Percentiles rank a stretch among this genome's conserved stretches.
phyloP scores from a whole-genome alignment of 2,329 filamentous ascomycete genomes.

The Proliferodiscus dingleyae region DNA sequence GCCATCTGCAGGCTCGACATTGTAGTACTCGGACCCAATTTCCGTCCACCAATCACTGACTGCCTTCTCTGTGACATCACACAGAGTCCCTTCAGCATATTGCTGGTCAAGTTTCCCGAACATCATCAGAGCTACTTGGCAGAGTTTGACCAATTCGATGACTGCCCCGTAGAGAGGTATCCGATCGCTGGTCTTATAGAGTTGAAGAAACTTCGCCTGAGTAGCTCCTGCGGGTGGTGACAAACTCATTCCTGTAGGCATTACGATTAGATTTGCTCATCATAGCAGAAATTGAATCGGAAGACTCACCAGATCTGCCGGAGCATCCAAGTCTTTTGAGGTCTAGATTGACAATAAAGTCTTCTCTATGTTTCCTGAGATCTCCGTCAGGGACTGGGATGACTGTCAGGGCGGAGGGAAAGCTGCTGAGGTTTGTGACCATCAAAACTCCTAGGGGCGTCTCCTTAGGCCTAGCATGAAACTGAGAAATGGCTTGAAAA shows the following conservation, averaged over 20 bases:
- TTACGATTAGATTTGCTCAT: not conserved
- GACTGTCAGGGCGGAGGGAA: slow-evolving; percentile 88
- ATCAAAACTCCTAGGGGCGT: slow-evolving; percentile 80
- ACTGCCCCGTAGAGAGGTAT: slow-evolving; percentile 75
- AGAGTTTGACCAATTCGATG: slow-evolving; percentile 83
- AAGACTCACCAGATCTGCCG: slow-evolving; percentile 64
- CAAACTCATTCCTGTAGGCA: slow-evolving; percentile 58
- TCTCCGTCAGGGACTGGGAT: slow-evolving; percentile 86
- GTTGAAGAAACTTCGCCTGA: slow-evolving; percentile 83
- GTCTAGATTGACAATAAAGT: slow-evolving; percentile 92
- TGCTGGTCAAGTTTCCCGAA: slow-evolving; percentile 84
- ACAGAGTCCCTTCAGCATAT: slow-evolving; percentile 87
- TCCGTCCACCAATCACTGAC: slow-evolving; percentile 96
- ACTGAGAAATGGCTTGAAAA: slow-evolving; percentile 79
- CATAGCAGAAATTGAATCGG: too few species aligned
- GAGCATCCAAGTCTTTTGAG: slow-evolving; percentile 90
- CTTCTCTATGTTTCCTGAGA: slow-evolving; percentile 69
- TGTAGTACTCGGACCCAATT: slow-evolving; percentile 86
- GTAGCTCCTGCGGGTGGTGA: slow-evolving; percentile 74
- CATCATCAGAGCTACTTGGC: slow-evolving; percentile 80
- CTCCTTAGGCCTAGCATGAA: slow-evolving; percentile 77
- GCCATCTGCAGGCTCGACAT: slow-evolving; percentile 86
- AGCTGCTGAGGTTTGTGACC: slow-evolving; percentile 89
- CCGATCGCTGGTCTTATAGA: slow-evolving; percentile 82
- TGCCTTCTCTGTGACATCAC: slow-evolving; percentile 86